Evolutionary conservation across 2,329 filamentous ascomycete genomes (phyloP).

Genomic region (Sporothrix mexicana): DNA sequence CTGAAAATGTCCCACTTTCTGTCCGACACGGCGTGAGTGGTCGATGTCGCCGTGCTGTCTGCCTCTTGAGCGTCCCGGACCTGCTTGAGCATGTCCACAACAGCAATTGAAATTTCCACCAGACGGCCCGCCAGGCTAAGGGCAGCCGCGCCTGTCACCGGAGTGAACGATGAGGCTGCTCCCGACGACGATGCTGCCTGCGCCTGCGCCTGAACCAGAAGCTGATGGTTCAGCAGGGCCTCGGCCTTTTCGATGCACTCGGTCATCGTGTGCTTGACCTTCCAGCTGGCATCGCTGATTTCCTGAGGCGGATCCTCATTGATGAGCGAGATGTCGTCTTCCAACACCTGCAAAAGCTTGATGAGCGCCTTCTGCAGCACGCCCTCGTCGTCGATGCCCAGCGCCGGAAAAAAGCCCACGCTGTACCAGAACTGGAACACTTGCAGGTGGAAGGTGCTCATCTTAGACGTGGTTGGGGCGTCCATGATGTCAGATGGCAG

Average conservation of each 20-base stretch:
- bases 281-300: constrained; percentile 31
- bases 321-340: background rate
- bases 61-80: background rate
- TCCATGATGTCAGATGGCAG: constrained; percentile 20
- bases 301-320: background rate
- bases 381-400: constrained; percentile 31
- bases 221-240: constrained; percentile 14
- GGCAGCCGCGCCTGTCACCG: background rate
- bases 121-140: constrained; percentile 32
- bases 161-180: background rate
- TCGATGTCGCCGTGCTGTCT: background rate
- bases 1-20: background rate
- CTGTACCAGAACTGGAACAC: constrained; percentile 36
- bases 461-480: background rate
- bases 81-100: constrained; percentile 7
- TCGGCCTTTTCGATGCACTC: constrained; percentile 35
- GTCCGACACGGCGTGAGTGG: no score
- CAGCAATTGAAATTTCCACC: constrained; percentile 33
- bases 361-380: constrained; percentile 9
- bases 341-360: constrained; percentile 33
- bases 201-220: background rate
- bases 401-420: constrained; percentile 29
- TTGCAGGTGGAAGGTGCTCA: constrained; percentile 32
- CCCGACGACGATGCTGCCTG: background rate
- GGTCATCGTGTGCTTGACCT: constrained; percentile 33